Evolutionary conservation across 1,284 basidiomycete species (phyloP).

Genomic region (Sporisorium sorghi): DNA sequence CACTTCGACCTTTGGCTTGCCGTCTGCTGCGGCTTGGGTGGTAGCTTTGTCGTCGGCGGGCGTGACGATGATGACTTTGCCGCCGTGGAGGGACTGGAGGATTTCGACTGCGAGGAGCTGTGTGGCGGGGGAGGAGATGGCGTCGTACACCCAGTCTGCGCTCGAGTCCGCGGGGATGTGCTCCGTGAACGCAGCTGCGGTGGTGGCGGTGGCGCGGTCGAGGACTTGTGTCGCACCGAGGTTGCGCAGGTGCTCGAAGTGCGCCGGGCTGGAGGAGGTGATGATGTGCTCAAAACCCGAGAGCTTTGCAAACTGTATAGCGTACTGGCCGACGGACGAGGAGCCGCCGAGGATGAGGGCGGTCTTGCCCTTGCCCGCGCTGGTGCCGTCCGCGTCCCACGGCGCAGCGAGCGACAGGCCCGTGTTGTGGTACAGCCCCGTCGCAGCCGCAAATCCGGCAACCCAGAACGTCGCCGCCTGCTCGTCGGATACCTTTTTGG

Average conservation of each 20-base stretch:
- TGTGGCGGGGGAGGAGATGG: conserved; percentile 48
- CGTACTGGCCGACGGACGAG: conserved; percentile 57
- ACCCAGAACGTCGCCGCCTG: conserved; percentile 57
- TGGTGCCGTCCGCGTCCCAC: conserved; percentile 50
- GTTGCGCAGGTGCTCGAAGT: conserved; percentile 41
- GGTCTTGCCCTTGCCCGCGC: conserved; percentile 48
- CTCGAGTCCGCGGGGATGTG: conserved; percentile 9
- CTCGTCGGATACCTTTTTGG: conserved; percentile 50
- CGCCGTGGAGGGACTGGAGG: conserved; percentile 34
- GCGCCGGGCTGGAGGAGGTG: conserved; percentile 43
- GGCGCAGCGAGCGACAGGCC: conserved; percentile 37
- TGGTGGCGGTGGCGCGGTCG: conserved; percentile 40
- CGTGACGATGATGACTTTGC: conserved; percentile 39
- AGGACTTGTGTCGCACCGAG: conserved; percentile 50
- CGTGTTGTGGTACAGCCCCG: conserved; percentile 50
- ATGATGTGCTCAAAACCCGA: conserved; percentile 55
- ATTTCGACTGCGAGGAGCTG: conserved; percentile 48
- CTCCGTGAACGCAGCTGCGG: conserved; percentile 19
- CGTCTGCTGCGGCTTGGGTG: not conserved
- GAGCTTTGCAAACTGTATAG: conserved; percentile 55
- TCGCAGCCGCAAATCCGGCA: conserved; percentile 38
- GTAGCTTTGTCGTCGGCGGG: conserved; percentile 24
- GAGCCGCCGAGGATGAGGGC: conserved; percentile 57
- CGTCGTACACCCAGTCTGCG: conserved; percentile 47
- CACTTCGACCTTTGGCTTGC: conserved; percentile 13